Evolutionary conservation across 2,329 filamentous ascomycete genomes (phyloP).

Genomic region (Knoxdaviesia capensis): DNA sequence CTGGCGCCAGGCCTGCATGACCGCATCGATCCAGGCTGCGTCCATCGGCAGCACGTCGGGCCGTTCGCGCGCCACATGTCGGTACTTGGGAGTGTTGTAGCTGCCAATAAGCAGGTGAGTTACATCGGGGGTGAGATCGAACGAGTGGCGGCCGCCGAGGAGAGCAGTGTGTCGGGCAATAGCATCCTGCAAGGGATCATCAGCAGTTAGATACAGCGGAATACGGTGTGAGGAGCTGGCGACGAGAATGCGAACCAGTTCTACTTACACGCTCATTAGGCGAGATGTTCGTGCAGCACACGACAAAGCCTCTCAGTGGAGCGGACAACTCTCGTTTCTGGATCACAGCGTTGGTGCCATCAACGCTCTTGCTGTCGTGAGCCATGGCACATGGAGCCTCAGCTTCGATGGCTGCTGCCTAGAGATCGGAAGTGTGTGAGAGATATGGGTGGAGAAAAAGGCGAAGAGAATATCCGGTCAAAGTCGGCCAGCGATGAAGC

Average conservation of each 20-base stretch:
- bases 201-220: neutral
- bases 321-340: conserved; percentile 15
- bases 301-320: conserved; percentile 50
- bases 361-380: too few relatives aligned
- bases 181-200: conserved; percentile 18
- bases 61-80: conserved; percentile 77
- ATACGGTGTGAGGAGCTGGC: neutral
- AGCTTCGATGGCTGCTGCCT: too few relatives aligned
- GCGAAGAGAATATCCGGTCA: too few relatives aligned
- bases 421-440: too few relatives aligned
- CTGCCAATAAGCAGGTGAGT: conserved; percentile 87
- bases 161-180: conserved; percentile 47
- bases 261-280: conserved; percentile 54
- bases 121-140: conserved; percentile 87
- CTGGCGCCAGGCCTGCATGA: conserved; percentile 61
- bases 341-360: too few relatives aligned
- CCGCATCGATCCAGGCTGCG: conserved; percentile 66
- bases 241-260: too few relatives aligned
- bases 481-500: too few relatives aligned
- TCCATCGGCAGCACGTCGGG: conserved; percentile 70
- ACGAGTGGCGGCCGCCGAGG: conserved; percentile 73
- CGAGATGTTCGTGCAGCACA: conserved; percentile 76
- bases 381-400: too few relatives aligned
- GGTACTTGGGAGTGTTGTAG: conserved; percentile 82
- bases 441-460: too few relatives aligned